phyloP scores from a whole-genome alignment of 495 filamentous ascomycete species.

The Xylaria flabelliformis region DNA sequence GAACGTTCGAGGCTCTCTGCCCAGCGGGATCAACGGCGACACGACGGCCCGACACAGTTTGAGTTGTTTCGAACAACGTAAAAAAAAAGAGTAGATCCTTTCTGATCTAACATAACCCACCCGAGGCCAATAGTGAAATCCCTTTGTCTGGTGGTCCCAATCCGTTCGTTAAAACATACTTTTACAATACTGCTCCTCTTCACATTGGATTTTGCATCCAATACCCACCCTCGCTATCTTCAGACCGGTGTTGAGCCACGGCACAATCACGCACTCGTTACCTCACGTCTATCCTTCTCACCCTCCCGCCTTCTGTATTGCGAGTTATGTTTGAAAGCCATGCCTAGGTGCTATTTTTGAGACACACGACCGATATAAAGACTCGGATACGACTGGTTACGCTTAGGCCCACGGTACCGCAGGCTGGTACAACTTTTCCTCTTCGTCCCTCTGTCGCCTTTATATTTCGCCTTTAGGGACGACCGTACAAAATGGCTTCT shows the following conservation, averaged over 20 bases:
- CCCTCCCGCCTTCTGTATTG: background rate
- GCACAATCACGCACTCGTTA: constrained; percentile 11
- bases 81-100: background rate
- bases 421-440: background rate
- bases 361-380: background rate
- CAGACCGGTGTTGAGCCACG: constrained; percentile 11
- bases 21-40: background rate
- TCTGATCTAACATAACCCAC: background rate
- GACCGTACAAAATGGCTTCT: constrained; percentile 22
- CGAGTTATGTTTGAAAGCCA: background rate
- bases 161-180: background rate
- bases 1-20: constrained; percentile 4
- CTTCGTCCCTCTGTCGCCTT: background rate
- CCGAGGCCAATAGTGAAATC: background rate
- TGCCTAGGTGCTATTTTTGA: background rate
- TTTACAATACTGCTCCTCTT: background rate
- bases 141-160: background rate
- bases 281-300: background rate
- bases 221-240: constrained; percentile 10
- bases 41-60: constrained; percentile 1
- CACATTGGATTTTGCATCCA: background rate
- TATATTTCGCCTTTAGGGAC: background rate
- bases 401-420: background rate
- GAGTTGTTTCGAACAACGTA: constrained; percentile 3
- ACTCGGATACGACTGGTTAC: background rate